Conservation (phyloP, 768 basidiomycete genomes). For the Trametopsis cervina region DNA sequence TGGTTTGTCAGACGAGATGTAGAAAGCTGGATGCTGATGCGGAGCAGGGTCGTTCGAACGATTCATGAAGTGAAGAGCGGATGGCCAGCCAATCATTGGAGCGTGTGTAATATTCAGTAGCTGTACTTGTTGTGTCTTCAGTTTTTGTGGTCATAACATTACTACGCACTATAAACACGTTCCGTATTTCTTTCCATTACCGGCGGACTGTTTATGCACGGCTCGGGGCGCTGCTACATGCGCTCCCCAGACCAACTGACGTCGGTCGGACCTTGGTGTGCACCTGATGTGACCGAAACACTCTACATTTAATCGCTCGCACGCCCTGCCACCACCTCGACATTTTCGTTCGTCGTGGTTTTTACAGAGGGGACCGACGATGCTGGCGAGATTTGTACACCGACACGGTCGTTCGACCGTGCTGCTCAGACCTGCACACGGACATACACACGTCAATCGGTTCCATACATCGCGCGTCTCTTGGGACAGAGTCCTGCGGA, state of each 20-base stretch:
- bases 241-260: background rate
- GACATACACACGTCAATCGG: no score
- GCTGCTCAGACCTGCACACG: constrained; percentile 1
- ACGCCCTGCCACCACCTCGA: background rate
- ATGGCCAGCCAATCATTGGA: no score
- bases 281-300: constrained; percentile 5
- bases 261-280: constrained; percentile 12
- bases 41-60: background rate
- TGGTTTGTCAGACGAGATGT: constrained; percentile 17
- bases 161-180: no score
- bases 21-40: constrained; percentile 15
- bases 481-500: constrained; percentile 36
- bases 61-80: no score
- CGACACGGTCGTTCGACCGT: constrained; percentile 7
- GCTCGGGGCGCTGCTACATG: background rate
- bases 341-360: no score
- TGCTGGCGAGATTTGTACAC: constrained; percentile 7
- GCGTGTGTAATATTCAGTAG: no score
- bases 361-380: no score
- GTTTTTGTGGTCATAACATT: no score
- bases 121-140: no score
- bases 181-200: no score
- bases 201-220: no score
- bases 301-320: background rate
- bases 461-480: constrained; percentile 31